Percentiles rank a stretch among this genome's conserved stretches.
phyloP scores from a whole-genome alignment of 495 filamentous ascomycete species.

The Pyrenula aspistea region DNA sequence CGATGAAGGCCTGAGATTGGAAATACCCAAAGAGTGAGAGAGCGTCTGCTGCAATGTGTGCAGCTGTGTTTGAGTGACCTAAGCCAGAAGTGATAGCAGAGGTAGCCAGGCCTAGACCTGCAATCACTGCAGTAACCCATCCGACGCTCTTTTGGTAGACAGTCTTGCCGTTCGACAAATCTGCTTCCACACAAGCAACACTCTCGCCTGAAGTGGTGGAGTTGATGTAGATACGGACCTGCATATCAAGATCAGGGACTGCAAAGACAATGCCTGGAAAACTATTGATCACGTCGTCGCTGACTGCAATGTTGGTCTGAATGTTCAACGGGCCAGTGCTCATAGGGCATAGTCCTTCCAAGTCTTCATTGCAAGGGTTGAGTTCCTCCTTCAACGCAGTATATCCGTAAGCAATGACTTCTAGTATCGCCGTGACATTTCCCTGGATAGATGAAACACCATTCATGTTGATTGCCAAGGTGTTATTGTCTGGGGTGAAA shows the following conservation, averaged over 20 bases:
- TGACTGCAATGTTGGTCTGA: slow-evolving; percentile 45
- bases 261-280: slow-evolving; percentile 66
- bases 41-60: slow-evolving; percentile 73
- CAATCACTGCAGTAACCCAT: slow-evolving; percentile 70
- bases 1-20: slow-evolving; percentile 76
- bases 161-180: slow-evolving; percentile 72
- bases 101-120: slow-evolving; percentile 56
- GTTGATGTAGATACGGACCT: slow-evolving; percentile 59
- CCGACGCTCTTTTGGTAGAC: slow-evolving; percentile 70
- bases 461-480: slow-evolving; percentile 52
- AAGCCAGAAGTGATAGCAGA: slow-evolving; percentile 59
- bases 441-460: slow-evolving; percentile 64
- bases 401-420: slow-evolving; percentile 67
- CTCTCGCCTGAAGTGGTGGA: slow-evolving; percentile 33
- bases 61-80: slow-evolving; percentile 76
- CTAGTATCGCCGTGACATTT: slow-evolving; percentile 56
- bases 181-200: slow-evolving; percentile 70
- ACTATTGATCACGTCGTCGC: slow-evolving; percentile 29
- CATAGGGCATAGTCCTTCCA: slow-evolving; percentile 72
- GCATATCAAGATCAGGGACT: slow-evolving; percentile 71
- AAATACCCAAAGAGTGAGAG: slow-evolving; percentile 78
- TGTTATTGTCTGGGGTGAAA: slow-evolving; percentile 54
- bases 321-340: slow-evolving; percentile 53
- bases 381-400: slow-evolving; percentile 43
- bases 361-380: slow-evolving; percentile 53